phyloP scores from a whole-genome alignment of 805 yeast genomes.

The Candida anglica region DNA sequence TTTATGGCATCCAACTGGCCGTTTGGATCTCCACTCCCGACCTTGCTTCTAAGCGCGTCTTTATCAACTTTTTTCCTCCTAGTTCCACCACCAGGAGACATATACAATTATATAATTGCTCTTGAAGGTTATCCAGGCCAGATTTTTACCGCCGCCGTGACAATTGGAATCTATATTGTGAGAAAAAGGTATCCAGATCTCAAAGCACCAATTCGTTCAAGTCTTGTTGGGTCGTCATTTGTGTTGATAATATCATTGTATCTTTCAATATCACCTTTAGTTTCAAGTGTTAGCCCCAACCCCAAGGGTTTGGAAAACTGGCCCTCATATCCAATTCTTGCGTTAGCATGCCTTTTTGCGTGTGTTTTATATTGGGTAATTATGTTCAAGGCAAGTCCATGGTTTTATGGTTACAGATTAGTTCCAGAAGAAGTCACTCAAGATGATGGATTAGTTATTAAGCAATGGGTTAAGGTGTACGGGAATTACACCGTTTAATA shows the following conservation, averaged over 20 bases:
- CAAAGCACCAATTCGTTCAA: slow-evolving; percentile 50
- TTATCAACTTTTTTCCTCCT: slow-evolving; percentile 39
- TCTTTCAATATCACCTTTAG: slow-evolving; percentile 48
- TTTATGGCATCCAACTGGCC: slow-evolving; percentile 55
- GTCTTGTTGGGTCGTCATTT: slow-evolving; percentile 43
- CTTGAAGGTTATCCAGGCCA: slow-evolving; percentile 51
- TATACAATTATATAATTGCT: slow-evolving; percentile 49
- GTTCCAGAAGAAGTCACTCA: slow-evolving; percentile 35
- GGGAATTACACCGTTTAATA: slow-evolving; percentile 1
- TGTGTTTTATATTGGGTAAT: slow-evolving; percentile 56
- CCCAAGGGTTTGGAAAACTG: slow-evolving; percentile 37
- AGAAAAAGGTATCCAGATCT: slow-evolving; percentile 46
- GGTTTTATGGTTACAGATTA: slow-evolving; percentile 42
- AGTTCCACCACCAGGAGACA: slow-evolving; percentile 43
- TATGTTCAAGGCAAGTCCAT: slow-evolving; percentile 48
- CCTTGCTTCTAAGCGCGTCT: slow-evolving; percentile 40
- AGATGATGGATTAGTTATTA: slow-evolving; percentile 57
- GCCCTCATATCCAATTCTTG: slow-evolving; percentile 48
- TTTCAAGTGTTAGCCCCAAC: slow-evolving; percentile 31
- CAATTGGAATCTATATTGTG: slow-evolving; percentile 54
- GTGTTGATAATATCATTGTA: slow-evolving; percentile 45
- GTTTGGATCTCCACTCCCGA: slow-evolving; percentile 51
- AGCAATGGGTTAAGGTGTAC: slow-evolving; percentile 47
- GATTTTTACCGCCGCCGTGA: slow-evolving; percentile 47
- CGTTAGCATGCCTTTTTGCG: slow-evolving; percentile 34